A percentile compares a stretch with the other conserved stretches of the same genome.
These are phyloP conservation scores for Yamadazyma spencermartinsiae DNA, from an alignment of 1,139 yeast species.

Conservation along the genomic window DNA sequence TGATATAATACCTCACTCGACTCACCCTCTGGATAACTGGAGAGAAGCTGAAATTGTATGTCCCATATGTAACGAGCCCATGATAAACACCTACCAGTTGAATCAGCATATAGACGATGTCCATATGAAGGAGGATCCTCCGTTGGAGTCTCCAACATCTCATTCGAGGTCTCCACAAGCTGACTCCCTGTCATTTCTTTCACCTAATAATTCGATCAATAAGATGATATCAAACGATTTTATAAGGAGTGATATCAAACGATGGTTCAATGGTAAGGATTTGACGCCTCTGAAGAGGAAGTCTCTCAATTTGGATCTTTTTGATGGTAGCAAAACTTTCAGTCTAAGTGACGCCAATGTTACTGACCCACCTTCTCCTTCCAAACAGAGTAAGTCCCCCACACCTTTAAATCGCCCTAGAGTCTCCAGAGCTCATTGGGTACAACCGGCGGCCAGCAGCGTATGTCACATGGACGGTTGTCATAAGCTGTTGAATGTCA, in stretches of 20 bases:
- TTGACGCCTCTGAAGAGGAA: constrained; percentile 22
- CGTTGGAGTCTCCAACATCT: constrained; percentile 3
- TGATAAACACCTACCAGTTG: constrained; percentile 57
- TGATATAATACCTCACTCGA: too few species aligned
- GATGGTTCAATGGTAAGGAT: constrained; percentile 22
- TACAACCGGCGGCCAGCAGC: constrained; percentile 38
- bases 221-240: constrained; percentile 20
- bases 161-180: constrained; percentile 12
- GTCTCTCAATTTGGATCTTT: constrained; percentile 32
- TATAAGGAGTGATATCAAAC: constrained; percentile 21
- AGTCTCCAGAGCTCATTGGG: constrained; percentile 66
- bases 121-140: constrained; percentile 35
- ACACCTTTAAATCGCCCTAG: constrained; percentile 14
- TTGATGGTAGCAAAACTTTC: constrained; percentile 38
- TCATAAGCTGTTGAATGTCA: constrained; percentile 38
- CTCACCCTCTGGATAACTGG: too few species aligned
- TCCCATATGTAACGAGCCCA: constrained; percentile 69
- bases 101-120: constrained; percentile 73
- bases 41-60: constrained; percentile 47
- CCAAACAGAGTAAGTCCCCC: constrained; percentile 4
- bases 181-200: constrained; percentile 4
- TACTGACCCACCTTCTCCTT: constrained; percentile 8
- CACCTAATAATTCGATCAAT: constrained; percentile 8
- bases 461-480: constrained; percentile 42
- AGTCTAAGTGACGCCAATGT: constrained; percentile 22